These are phyloP conservation scores for Cladosporium oxysporum DNA, from an alignment of 2,329 filamentous ascomycete species.

Conservation along the genomic window DNA sequence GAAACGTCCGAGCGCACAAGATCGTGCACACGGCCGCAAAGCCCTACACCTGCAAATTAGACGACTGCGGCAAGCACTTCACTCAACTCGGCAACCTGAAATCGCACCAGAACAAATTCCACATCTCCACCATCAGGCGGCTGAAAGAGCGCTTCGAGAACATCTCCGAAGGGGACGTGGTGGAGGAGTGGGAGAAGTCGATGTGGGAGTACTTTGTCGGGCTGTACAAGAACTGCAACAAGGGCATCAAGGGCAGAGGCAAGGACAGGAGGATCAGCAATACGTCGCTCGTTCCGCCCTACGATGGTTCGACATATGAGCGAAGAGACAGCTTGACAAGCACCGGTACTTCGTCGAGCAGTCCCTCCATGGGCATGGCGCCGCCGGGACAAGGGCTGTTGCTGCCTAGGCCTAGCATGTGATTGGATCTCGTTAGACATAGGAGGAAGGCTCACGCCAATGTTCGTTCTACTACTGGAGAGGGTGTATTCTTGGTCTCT, in stretches of 20 bases:
- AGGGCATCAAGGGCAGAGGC: constrained; percentile 94
- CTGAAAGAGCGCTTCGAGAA: constrained; percentile 71
- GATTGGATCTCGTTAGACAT: not conserved
- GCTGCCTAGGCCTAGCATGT: not conserved
- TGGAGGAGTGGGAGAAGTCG: constrained; percentile 70
- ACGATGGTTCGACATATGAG: not conserved
- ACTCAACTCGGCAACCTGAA: constrained; percentile 92
- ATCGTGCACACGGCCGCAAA: constrained; percentile 77
- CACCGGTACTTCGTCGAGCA: not conserved
- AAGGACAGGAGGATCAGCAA: constrained; percentile 71
- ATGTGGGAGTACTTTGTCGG: constrained; percentile 81
- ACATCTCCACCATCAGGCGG: constrained; percentile 69
- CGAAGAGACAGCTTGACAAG: constrained; percentile 29
- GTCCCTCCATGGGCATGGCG: not conserved
- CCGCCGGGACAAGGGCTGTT: not conserved
- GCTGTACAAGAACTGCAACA: constrained; percentile 98
- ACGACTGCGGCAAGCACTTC: constrained; percentile 83
- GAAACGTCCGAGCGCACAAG: constrained; percentile 81
- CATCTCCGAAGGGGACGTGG: constrained; percentile 60
- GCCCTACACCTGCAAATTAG: constrained; percentile 77
- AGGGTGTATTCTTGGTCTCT: not conserved
- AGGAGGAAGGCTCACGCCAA: not conserved
- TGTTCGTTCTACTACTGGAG: not conserved
- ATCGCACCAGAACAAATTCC: constrained; percentile 94
- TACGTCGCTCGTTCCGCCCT: not conserved